Evolutionary conservation across 2,329 filamentous ascomycete species (phyloP), one percentile per base, ranked within the genome.

Genomic region (Geosmithia morbida): DNA sequence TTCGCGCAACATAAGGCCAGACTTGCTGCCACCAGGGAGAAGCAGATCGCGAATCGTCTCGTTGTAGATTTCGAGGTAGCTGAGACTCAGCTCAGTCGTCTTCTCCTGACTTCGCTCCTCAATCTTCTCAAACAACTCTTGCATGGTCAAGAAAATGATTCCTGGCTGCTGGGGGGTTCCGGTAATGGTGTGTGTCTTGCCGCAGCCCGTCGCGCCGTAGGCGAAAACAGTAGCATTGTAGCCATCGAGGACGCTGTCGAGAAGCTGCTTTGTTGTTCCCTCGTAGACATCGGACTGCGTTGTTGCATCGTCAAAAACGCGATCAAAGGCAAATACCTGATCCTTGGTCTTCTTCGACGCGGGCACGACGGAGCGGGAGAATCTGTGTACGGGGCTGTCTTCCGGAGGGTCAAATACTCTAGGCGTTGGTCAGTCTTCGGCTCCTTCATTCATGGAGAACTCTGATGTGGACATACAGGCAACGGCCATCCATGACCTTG

Each of bases 141-240:
- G 90, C 89, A 98, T 98, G 1, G 92, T 97, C 57, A 98, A 69
- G 67, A 97, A 98, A 61, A 98, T 98, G 58, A 98, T 97, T 49
- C 92, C 92, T 0, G 92, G 92, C 59, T 94, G 85, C 61, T 94
- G 85, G 2, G 87, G 69, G 0, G 90, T 96, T 54, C 92, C 92
- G 2, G 83, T 87, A 58, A 98, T 98, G 10, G 92, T 98, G 64
- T 98, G 92, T 20, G 92, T 98, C 69, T 98, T 98, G 64, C 92
- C 92, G 64, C 92, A 98, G 40, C 92, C 92, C 1, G 92, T 98
- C 40, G 92, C 92, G 55, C 92, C 92, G 64, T 98, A 98, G 45
- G 92, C 92, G 62, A 98, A 98, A 4, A 98, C 92, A 0, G 92
- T 98, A 44, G 92, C 92, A 70, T 98, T 98, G 72, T 96, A 98